phyloP scores from a whole-genome alignment of 129 eudicot species.

The Centrapalus pauciflorus region DNA sequence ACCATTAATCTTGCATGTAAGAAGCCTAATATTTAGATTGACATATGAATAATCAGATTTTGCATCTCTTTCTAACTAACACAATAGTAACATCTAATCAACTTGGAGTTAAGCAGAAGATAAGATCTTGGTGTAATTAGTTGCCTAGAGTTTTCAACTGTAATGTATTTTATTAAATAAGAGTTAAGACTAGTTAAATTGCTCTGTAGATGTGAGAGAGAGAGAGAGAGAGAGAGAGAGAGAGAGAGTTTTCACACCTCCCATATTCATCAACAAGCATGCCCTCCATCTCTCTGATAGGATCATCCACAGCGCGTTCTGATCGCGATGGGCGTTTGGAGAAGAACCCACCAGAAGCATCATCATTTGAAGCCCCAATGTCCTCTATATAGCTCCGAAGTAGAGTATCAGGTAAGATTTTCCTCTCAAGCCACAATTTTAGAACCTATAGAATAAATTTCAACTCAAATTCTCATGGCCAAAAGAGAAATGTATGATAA shows the following conservation, averaged over 20 bases:
- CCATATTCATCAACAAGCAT: conserved; percentile 92
- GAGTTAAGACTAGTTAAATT: neutral
- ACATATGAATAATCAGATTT: neutral
- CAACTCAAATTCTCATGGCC: conserved; percentile 11
- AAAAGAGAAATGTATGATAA: neutral
- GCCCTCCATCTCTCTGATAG: conserved; percentile 84
- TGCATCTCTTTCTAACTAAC: too few relatives aligned
- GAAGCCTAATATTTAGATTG: conserved; percentile 1
- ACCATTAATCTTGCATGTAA: neutral
- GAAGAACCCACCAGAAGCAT: conserved; percentile 38
- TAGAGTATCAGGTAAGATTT: conserved; percentile 64
- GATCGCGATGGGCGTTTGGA: conserved; percentile 68
- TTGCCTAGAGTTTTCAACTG: neutral
- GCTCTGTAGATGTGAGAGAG: neutral
- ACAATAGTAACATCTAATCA: neutral
- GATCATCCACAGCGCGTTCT: conserved; percentile 75
- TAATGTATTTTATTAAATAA: neutral
- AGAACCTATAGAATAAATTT: conserved; percentile 40
- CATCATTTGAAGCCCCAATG: conserved; percentile 52
- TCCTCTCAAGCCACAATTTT: conserved; percentile 80
- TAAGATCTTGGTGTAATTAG: neutral
- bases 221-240: too few relatives aligned
- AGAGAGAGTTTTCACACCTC: conserved; percentile 43
- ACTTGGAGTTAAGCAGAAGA: neutral
- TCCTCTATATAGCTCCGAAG: conserved; percentile 59